Evolutionary conservation across 495 filamentous ascomycete species (phyloP).

Genomic region (Hamigera avellanea): DNA sequence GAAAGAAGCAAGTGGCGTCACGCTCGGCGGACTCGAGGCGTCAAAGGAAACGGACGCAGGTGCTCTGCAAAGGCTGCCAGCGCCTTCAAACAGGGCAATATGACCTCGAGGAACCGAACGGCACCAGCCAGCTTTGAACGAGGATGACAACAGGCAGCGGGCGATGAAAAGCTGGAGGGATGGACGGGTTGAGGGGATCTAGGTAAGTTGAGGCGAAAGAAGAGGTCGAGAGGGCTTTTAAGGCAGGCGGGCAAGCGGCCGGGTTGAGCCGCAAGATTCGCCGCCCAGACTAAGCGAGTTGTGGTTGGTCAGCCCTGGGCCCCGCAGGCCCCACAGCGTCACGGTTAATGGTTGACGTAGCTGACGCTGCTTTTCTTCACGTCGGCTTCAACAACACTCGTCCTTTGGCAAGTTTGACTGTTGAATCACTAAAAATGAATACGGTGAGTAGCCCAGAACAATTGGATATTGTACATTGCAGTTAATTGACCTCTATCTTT

Average conservation of each 20-base stretch:
- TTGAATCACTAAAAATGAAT: slow-evolving; percentile 25
- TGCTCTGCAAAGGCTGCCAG: slow-evolving; percentile 12
- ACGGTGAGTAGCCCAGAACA: slow-evolving; percentile 19
- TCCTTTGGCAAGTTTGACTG: not conserved
- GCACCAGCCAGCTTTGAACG: not conserved
- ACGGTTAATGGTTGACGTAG: not conserved
- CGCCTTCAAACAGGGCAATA: slow-evolving; percentile 8
- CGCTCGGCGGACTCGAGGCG: no score
- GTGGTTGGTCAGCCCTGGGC: no score
- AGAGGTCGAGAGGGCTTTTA: no score
- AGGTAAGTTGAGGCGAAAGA: no score
- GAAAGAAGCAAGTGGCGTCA: not conserved
- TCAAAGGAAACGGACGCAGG: slow-evolving; percentile 2
- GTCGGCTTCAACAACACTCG: not conserved
- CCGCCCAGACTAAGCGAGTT: no score
- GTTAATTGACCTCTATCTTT: no score
- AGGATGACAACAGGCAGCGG: not conserved
- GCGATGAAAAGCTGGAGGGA: not conserved
- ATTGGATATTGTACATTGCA: no score
- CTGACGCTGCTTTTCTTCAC: slow-evolving; percentile 6
- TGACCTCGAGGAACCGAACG: not conserved
- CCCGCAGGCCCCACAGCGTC: no score
- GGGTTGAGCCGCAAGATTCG: no score
- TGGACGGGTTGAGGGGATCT: no score
- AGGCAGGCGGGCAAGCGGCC: no score